Conservation (phyloP, 192 early-diverging fungal species). For the Chytriomyces hyalinus region DNA sequence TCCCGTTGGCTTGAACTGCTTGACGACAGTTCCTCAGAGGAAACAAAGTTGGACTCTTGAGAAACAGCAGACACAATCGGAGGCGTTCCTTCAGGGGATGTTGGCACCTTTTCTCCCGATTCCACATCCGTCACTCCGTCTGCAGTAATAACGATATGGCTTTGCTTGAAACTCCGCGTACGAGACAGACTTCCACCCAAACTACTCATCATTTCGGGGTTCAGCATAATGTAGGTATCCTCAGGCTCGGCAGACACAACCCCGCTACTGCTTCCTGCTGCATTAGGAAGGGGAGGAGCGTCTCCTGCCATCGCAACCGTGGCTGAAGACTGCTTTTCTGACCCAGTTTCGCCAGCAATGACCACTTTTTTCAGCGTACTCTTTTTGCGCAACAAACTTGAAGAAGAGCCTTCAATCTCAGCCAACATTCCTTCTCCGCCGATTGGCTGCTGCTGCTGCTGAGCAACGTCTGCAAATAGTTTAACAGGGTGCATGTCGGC, state of each 20-base stretch:
- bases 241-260: background rate
- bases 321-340: background rate
- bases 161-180: constrained; percentile 26
- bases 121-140: background rate
- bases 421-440: background rate
- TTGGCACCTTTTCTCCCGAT: constrained; percentile 1
- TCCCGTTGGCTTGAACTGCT: too few relatives aligned
- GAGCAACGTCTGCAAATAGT: constrained; percentile 13
- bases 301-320: background rate
- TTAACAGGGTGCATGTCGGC: constrained; percentile 24
- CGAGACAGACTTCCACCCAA: constrained; percentile 13
- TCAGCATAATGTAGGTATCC: background rate
- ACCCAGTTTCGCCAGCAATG: background rate
- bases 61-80: background rate
- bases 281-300: background rate
- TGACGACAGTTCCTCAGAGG: too few relatives aligned
- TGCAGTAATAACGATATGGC: constrained; percentile 25
- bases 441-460: background rate
- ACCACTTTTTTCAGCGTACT: constrained; percentile 9
- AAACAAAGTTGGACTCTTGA: too few relatives aligned
- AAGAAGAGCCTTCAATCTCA: background rate
- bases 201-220: background rate
- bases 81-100: background rate
- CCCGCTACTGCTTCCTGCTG: background rate
- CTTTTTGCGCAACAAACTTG: constrained; percentile 10